Conservation (phyloP, 202 grass and related monocot species). For the Brachypodium distachyon region DNA sequence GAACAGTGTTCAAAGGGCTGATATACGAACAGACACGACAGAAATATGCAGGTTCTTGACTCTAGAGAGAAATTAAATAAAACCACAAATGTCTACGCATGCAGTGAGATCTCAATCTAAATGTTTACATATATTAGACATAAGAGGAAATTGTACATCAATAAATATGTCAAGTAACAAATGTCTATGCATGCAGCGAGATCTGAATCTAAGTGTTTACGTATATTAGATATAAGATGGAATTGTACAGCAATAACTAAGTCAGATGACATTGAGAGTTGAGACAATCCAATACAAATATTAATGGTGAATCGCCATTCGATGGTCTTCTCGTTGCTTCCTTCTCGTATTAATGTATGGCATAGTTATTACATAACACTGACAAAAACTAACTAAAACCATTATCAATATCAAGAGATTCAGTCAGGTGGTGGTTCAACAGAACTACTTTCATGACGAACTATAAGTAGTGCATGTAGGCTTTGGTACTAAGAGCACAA, state of each 20-base stretch:
- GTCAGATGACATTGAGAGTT: background rate
- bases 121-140: background rate
- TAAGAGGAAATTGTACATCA: background rate
- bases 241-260: background rate
- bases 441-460: background rate
- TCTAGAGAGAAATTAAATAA: background rate
- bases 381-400: background rate
- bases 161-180: background rate
- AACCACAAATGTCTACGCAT: background rate
- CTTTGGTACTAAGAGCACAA: background rate
- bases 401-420: background rate
- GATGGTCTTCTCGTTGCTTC: background rate
- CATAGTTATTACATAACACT: background rate
- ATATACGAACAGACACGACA: background rate
- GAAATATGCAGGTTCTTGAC: background rate
- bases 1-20: background rate
- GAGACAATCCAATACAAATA: background rate
- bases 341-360: background rate
- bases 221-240: background rate
- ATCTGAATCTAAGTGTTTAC: background rate
- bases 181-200: background rate
- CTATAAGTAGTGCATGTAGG: background rate
- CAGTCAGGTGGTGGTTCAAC: background rate
- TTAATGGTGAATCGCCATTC: background rate
- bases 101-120: background rate